phyloP scores from a whole-genome alignment of 768 basidiomycete species.

The Leccinum imitatum region DNA sequence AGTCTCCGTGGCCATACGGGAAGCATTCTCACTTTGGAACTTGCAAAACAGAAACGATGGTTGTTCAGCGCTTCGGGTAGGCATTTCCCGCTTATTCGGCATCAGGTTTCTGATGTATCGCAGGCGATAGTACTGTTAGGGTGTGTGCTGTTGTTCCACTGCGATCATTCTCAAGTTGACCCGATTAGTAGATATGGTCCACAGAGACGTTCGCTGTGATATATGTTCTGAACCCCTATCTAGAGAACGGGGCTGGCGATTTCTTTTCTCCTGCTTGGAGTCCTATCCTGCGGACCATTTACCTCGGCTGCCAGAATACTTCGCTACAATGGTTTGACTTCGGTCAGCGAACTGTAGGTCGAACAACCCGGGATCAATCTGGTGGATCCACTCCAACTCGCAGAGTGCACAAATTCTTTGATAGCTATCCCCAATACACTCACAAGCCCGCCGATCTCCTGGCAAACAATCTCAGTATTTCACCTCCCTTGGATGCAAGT shows the following conservation, averaged over 20 bases:
- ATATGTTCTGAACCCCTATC: constrained; percentile 74
- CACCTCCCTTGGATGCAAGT: constrained; percentile 35
- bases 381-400: constrained; percentile 40
- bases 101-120: constrained; percentile 4
- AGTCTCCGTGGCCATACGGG: constrained; percentile 80
- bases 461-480: constrained; percentile 52
- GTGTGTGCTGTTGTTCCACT: constrained; percentile 40
- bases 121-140: constrained; percentile 86
- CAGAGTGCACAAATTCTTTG: constrained; percentile 87
- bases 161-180: constrained; percentile 6
- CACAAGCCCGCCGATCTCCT: constrained; percentile 65
- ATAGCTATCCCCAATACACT: constrained; percentile 77
- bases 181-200: constrained; percentile 78
- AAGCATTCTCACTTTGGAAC: constrained; percentile 77
- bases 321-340: constrained; percentile 90
- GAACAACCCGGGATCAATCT: constrained; percentile 14
- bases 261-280: constrained; percentile 86
- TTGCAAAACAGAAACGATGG: constrained; percentile 76
- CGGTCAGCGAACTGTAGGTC: constrained; percentile 10
- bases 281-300: constrained; percentile 63
- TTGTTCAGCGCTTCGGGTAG: constrained; percentile 87
- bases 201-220: constrained; percentile 63
- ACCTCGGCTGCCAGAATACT: constrained; percentile 90
- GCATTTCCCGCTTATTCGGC: constrained; percentile 14
- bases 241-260: constrained; percentile 82